A percentile compares a stretch with the other conserved stretches of the same genome.
Conservation (phyloP, 2,329 filamentous ascomycete species). For the Xylaria sp. region DNA sequence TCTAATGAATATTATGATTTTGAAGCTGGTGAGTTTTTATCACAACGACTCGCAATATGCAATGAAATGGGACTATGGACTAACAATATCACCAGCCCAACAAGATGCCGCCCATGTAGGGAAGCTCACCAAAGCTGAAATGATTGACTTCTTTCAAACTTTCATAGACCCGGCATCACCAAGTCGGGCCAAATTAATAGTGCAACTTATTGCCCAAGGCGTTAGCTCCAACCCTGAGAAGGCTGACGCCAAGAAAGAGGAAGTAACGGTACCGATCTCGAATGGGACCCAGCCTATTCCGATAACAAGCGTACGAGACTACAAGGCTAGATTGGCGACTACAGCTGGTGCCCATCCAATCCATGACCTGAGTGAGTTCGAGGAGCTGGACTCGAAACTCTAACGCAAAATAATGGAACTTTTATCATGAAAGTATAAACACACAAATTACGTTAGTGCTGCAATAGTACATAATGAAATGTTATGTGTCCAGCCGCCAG, state of each 20-base stretch:
- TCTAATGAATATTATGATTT: slow-evolving; percentile 90
- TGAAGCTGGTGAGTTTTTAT: slow-evolving; percentile 72
- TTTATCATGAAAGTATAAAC: slow-evolving; percentile 5
- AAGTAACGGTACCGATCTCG: slow-evolving; percentile 50
- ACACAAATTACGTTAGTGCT: slow-evolving; percentile 6
- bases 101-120: slow-evolving; percentile 81
- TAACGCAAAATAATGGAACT: slow-evolving; percentile 52
- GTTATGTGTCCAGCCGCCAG: neutral
- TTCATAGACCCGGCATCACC: slow-evolving; percentile 80
- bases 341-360: slow-evolving; percentile 78
- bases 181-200: slow-evolving; percentile 80
- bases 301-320: slow-evolving; percentile 82
- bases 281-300: slow-evolving; percentile 66
- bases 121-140: slow-evolving; percentile 78
- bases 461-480: slow-evolving; percentile 1
- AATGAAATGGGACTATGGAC: slow-evolving; percentile 8
- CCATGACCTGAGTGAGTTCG: slow-evolving; percentile 82
- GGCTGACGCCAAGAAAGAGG: slow-evolving; percentile 52
- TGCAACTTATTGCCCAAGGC: slow-evolving; percentile 83
- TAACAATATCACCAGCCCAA: slow-evolving; percentile 63
- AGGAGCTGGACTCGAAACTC: slow-evolving; percentile 85
- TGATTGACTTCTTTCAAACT: slow-evolving; percentile 80
- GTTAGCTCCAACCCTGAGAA: slow-evolving; percentile 55
- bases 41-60: too few species aligned
- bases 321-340: slow-evolving; percentile 79